Evolutionary conservation across 306 rosid genomes (phyloP).

Genomic region (Arachis hypogaea): DNA sequence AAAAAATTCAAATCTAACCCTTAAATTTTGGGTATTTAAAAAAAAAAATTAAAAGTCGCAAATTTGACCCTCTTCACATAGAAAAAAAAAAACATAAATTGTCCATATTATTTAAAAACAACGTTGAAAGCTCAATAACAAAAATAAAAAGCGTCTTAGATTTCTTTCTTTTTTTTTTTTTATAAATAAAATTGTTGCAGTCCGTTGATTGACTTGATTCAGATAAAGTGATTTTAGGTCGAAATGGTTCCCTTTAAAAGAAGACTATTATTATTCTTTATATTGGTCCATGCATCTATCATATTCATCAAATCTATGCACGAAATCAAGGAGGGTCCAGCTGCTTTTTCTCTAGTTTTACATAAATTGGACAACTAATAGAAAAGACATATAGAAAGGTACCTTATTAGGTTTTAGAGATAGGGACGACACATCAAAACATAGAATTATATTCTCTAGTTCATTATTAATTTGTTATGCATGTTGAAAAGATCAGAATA

Average conservation of each 20-base stretch:
- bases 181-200: too few species aligned
- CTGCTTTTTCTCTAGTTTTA: slow-evolving; percentile 35
- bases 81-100: too few species aligned
- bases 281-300: not conserved
- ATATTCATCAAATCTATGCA: not conserved
- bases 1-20: too few species aligned
- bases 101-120: too few species aligned
- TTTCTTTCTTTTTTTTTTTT: too few species aligned
- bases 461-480: not conserved
- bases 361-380: not conserved
- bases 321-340: slow-evolving; percentile 32
- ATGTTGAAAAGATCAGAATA: not conserved
- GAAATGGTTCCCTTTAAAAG: not conserved
- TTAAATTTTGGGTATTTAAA: too few species aligned
- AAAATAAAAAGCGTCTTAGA: too few species aligned
- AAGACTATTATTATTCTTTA: not conserved
- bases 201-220: too few species aligned
- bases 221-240: not conserved
- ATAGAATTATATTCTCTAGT: not conserved
- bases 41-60: too few species aligned
- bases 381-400: not conserved
- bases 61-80: too few species aligned
- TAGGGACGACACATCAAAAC: not conserved
- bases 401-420: not conserved
- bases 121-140: too few species aligned